Evolutionary conservation across 129 eudicot genomes (phyloP).

Genomic region (Chrysanthemum seticuspe): DNA sequence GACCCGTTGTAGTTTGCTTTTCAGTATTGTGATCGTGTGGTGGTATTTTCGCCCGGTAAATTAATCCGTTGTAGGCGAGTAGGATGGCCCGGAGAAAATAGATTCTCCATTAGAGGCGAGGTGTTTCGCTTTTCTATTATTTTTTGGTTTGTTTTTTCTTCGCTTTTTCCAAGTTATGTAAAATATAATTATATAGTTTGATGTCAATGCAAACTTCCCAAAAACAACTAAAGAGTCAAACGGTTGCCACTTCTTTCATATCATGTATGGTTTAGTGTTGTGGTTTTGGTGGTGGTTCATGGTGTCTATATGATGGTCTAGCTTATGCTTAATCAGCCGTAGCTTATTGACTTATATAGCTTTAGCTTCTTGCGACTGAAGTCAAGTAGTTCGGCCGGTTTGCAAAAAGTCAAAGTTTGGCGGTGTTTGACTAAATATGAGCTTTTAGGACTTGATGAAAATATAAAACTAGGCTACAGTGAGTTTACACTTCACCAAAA

Average conservation of each 20-base stretch:
- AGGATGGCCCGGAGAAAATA: constrained; percentile 30
- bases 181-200: constrained; percentile 29
- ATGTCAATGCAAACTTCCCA: not conserved
- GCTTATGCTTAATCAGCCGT: not conserved
- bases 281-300: not conserved
- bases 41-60: constrained; percentile 30
- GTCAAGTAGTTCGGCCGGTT: too few species aligned
- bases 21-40: constrained; percentile 27
- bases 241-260: not conserved
- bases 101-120: constrained; percentile 22
- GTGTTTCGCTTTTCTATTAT: constrained; percentile 12
- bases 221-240: not conserved
- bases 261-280: not conserved
- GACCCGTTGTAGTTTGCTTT: constrained; percentile 48
- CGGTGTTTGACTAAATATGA: too few species aligned
- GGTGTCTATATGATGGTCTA: not conserved
- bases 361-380: not conserved
- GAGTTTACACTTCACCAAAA: too few species aligned
- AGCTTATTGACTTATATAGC: not conserved
- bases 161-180: constrained; percentile 18
- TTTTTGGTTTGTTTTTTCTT: constrained; percentile 19
- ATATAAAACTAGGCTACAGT: too few species aligned
- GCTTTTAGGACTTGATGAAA: too few species aligned
- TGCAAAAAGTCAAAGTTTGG: too few species aligned
- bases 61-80: constrained; percentile 23